Percentiles rank a stretch among this genome's conserved stretches.
Evolutionary conservation across 2,329 filamentous ascomycete genomes (phyloP).

Genomic region (Myriosclerotinia duriaeana): DNA sequence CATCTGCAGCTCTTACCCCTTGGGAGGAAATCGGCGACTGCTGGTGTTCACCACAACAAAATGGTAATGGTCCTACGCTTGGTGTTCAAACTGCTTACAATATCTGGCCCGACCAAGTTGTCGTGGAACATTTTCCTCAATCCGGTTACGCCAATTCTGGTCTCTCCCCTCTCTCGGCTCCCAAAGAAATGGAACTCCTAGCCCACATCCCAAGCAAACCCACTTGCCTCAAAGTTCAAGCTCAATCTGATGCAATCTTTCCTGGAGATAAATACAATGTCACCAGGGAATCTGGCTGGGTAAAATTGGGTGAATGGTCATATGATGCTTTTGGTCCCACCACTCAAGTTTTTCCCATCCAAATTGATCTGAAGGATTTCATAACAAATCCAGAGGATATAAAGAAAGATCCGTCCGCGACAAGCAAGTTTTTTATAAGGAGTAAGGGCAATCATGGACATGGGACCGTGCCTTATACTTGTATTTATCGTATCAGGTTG

Average conservation of each 20-base stretch:
- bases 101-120: conserved; percentile 66
- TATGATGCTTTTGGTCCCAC: conserved; percentile 48
- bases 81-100: conserved; percentile 58
- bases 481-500: conserved; percentile 62
- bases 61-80: conserved; percentile 58
- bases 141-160: conserved; percentile 49
- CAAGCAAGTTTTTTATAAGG: conserved; percentile 55
- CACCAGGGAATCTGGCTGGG: conserved; percentile 45
- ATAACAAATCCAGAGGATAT: conserved; percentile 12
- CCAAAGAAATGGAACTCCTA: conserved; percentile 70
- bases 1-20: conserved; percentile 57
- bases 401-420: conserved; percentile 41
- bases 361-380: conserved; percentile 50
- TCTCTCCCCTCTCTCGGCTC: conserved; percentile 60
- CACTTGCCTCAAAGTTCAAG: conserved; percentile 41
- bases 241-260: conserved; percentile 41
- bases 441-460: conserved; percentile 59
- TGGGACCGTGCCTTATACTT: conserved; percentile 53
- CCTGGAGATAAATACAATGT: conserved; percentile 40
- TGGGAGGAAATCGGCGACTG: conserved; percentile 85
- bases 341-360: conserved; percentile 55
- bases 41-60: conserved; percentile 68
- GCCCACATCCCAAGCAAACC: conserved; percentile 52
- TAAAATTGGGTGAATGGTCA: conserved; percentile 57
- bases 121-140: conserved; percentile 69